Evolutionary conservation across 2,329 filamentous ascomycete genomes (phyloP).

Genomic region (Rugonectria rugulosa): DNA sequence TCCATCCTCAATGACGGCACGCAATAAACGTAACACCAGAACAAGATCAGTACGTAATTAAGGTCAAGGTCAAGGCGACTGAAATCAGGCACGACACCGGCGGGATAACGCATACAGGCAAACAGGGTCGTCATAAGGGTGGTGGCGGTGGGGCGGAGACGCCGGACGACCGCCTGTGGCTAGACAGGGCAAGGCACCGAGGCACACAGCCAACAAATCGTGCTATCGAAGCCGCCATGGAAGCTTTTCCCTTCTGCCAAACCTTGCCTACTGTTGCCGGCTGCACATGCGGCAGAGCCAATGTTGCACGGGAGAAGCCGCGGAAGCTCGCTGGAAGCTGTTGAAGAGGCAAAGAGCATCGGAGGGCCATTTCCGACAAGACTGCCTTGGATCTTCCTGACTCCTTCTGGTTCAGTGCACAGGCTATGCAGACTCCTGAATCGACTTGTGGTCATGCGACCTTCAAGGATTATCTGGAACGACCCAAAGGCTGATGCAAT

Average conservation of each 20-base stretch:
- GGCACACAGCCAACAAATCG: slow-evolving; percentile 37
- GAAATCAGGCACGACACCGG: too few species aligned
- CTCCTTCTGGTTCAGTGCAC: not conserved
- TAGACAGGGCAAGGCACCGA: slow-evolving; percentile 27
- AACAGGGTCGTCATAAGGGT: not conserved
- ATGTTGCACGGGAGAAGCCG: slow-evolving; percentile 2
- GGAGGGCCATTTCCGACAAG: slow-evolving; percentile 7
- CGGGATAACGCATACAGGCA: not conserved
- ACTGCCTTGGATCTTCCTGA: not conserved
- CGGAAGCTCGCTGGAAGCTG: slow-evolving; percentile 10
- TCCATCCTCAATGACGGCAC: not conserved
- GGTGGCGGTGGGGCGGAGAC: slow-evolving; percentile 28
- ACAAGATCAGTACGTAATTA: not conserved
- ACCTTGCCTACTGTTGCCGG: too few species aligned
- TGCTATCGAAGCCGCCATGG: slow-evolving; percentile 41
- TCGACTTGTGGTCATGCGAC: not conserved
- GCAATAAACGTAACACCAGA: too few species aligned
- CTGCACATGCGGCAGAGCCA: too few species aligned
- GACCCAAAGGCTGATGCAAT: too few species aligned
- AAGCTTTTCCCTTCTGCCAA: slow-evolving; percentile 33
- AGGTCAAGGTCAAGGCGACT: too few species aligned
- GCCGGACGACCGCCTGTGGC: slow-evolving; percentile 25
- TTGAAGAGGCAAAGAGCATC: slow-evolving; percentile 12
- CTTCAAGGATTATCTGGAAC: not conserved
- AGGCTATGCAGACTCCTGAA: not conserved